Percentiles rank a stretch among this genome's conserved stretches.
These are phyloP conservation scores for Barbatosphaeria neglecta DNA, from an alignment of 495 filamentous ascomycete genomes.

Conservation along the genomic window DNA sequence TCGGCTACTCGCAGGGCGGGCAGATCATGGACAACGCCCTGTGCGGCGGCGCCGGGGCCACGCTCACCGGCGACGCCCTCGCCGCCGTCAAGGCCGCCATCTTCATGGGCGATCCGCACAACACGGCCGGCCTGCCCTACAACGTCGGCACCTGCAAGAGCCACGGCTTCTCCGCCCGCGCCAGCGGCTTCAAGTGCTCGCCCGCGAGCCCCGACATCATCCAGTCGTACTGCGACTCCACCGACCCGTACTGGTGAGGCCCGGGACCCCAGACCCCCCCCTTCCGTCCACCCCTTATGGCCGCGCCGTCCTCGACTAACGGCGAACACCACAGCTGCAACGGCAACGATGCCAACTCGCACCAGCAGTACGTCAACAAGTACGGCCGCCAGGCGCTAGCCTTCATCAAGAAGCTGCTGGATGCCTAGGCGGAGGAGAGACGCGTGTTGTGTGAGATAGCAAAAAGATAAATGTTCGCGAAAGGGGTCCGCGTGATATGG, in stretches of 20 bases:
- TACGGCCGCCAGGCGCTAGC: conserved; percentile 24
- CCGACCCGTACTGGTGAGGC: conserved; percentile 45
- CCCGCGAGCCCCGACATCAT: conserved; percentile 36
- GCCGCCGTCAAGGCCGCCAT: conserved; percentile 42
- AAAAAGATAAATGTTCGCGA: not conserved
- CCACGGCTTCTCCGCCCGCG: conserved; percentile 48
- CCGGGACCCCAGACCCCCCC: not conserved
- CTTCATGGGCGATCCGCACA: conserved; percentile 51
- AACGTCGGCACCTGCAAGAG: conserved; percentile 48
- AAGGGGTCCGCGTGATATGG: too few relatives aligned
- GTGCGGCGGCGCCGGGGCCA: conserved; percentile 46
- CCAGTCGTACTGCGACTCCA: conserved; percentile 51
- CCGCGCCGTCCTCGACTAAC: not conserved
- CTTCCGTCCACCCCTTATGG: not conserved
- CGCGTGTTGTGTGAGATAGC: not conserved
- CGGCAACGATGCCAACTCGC: conserved; percentile 44
- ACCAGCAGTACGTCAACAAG: conserved; percentile 48
- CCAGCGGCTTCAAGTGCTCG: conserved; percentile 43
- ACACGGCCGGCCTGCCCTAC: conserved; percentile 41
- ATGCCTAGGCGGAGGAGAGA: conserved; percentile 1
- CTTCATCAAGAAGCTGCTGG: conserved; percentile 21
- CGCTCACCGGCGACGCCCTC: conserved; percentile 34
- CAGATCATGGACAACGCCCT: conserved; percentile 54
- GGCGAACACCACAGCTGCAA: conserved; percentile 31
- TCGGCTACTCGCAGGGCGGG: conserved; percentile 53